phyloP scores from a whole-genome alignment of 31 red algal species.

The Bonnemaisonia californica region DNA sequence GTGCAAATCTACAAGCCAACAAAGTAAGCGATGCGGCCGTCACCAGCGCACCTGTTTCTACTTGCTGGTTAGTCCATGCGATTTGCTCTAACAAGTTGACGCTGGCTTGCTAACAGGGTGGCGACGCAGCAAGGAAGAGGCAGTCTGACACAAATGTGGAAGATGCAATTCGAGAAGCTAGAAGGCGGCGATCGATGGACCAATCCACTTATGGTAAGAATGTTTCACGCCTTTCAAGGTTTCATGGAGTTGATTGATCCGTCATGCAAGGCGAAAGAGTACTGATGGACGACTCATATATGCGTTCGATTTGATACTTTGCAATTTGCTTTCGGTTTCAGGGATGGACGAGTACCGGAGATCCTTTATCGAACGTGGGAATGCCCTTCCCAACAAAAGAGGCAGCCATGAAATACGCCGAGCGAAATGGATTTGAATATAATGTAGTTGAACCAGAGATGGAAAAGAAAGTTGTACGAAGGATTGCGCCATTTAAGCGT shows the following conservation, averaged over 20 bases:
- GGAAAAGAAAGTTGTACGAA: slow-evolving; percentile 63
- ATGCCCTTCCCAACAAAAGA: slow-evolving; percentile 92
- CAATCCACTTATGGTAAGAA: slow-evolving; percentile 95
- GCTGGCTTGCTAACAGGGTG: slow-evolving; percentile 36
- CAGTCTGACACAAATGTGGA: slow-evolving; percentile 85
- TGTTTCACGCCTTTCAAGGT: not conserved
- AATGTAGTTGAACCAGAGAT: slow-evolving; percentile 64
- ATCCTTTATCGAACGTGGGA: slow-evolving; percentile 88
- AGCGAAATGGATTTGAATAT: slow-evolving; percentile 79
- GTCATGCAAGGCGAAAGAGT: no score
- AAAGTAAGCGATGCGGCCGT: slow-evolving; percentile 41
- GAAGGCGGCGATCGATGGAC: slow-evolving; percentile 94
- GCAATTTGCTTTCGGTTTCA: slow-evolving; percentile 38
- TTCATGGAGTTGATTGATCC: not conserved
- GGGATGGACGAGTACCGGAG: slow-evolving; percentile 99
- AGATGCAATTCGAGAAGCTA: slow-evolving; percentile 89
- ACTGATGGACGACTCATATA: no score
- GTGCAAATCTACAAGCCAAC: slow-evolving; percentile 91
- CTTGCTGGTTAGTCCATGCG: not conserved
- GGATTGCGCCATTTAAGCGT: slow-evolving; percentile 74
- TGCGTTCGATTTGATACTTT: no score
- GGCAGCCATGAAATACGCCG: slow-evolving; percentile 90
- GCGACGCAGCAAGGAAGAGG: slow-evolving; percentile 95
- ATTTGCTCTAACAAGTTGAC: not conserved
- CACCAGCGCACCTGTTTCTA: not conserved